Conservation (phyloP, 2,329 filamentous ascomycete species). For the Phaeophleospora eucalypticola region DNA sequence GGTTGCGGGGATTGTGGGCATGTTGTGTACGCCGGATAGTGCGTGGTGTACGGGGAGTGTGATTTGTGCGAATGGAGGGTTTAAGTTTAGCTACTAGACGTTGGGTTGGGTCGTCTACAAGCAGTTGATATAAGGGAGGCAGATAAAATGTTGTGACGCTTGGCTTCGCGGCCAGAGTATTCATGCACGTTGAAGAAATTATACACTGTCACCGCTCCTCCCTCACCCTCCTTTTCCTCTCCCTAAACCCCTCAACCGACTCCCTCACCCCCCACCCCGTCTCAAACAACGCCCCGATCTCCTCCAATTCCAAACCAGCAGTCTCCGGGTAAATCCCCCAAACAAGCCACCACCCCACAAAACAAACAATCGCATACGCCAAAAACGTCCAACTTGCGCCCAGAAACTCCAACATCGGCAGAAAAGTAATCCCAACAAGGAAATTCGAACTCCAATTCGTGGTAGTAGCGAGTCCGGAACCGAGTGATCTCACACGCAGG, state of each 20-base stretch:
- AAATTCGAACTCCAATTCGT: conserved; percentile 91
- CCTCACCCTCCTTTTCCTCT: conserved; percentile 1
- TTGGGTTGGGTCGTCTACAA: background rate
- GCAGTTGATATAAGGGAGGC: background rate
- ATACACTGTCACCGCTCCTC: background rate
- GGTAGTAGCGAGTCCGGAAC: conserved; percentile 68
- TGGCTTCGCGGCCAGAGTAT: no score
- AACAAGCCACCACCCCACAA: conserved; percentile 56
- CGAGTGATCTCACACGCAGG: conserved; percentile 66
- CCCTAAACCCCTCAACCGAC: conserved; percentile 14
- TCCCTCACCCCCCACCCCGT: conserved; percentile 62
- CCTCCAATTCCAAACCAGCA: conserved; percentile 74
- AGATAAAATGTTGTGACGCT: background rate
- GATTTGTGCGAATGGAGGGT: conserved; percentile 75
- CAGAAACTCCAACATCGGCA: conserved; percentile 77
- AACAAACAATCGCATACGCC: conserved; percentile 71
- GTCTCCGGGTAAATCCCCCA: conserved; percentile 84
- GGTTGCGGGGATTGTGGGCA: conserved; percentile 70
- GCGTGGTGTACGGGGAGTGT: conserved; percentile 74
- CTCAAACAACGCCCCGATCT: conserved; percentile 67
- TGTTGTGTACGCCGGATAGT: conserved; percentile 69
- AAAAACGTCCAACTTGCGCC: conserved; percentile 74
- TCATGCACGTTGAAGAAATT: no score
- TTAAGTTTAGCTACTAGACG: conserved; percentile 51
- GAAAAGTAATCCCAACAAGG: conserved; percentile 76